Conservation (phyloP, 768 basidiomycete genomes). For the Lentinula edodes region DNA sequence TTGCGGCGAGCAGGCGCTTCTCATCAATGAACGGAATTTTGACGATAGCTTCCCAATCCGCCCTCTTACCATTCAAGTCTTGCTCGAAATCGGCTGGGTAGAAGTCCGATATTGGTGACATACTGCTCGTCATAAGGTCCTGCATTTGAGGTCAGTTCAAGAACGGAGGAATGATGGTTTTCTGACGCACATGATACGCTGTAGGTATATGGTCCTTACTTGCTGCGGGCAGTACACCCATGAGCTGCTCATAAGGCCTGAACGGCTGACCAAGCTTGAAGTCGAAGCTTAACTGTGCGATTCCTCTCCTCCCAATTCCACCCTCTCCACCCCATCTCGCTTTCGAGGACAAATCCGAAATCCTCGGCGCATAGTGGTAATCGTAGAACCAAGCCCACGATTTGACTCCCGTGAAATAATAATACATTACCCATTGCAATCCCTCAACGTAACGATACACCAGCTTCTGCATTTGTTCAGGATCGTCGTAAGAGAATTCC, state of each 20-base stretch:
- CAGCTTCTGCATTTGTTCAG: slow-evolving; percentile 63
- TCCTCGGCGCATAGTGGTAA: slow-evolving; percentile 96
- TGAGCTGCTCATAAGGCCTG: slow-evolving; percentile 90
- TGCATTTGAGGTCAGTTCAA: slow-evolving; percentile 22
- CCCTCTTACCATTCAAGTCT: slow-evolving; percentile 97
- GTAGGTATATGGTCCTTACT: slow-evolving; percentile 83
- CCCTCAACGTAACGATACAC: slow-evolving; percentile 86
- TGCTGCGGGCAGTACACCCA: slow-evolving; percentile 94
- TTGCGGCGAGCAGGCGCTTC: slow-evolving; percentile 67
- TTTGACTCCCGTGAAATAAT: slow-evolving; percentile 95
- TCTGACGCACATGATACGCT: slow-evolving; percentile 67
- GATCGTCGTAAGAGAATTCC: slow-evolving; percentile 69
- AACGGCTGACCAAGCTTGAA: slow-evolving; percentile 90
- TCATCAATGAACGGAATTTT: slow-evolving; percentile 98
- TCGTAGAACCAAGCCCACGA: slow-evolving; percentile 99
- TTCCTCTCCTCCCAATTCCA: slow-evolving; percentile 20
- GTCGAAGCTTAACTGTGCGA: slow-evolving; percentile 77
- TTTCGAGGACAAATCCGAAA: slow-evolving; percentile 61
- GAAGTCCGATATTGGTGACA: slow-evolving; percentile 89
- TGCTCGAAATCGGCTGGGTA: slow-evolving; percentile 89
- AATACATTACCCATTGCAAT: slow-evolving; percentile 98
- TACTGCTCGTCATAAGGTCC: slow-evolving; percentile 86
- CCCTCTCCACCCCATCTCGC: slow-evolving; percentile 1
- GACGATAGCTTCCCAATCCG: slow-evolving; percentile 98
- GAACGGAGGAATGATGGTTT: neutral